Conservation (phyloP, 139 green algal genomes). For the Tetradesmus obliquus region DNA sequence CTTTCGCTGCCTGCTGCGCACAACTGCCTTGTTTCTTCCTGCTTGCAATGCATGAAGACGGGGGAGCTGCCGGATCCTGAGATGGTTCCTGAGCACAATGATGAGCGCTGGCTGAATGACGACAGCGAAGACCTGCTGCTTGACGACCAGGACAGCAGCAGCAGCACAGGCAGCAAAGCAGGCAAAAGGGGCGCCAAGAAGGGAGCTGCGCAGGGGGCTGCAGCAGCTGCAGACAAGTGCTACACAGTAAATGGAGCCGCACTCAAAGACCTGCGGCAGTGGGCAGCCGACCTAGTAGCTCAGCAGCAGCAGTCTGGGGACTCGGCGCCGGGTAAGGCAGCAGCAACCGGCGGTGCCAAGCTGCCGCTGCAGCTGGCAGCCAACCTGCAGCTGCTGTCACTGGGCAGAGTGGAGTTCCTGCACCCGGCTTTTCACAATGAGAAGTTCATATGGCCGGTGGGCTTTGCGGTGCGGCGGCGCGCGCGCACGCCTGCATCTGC, state of each 20-base stretch:
- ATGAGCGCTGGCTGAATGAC: constrained; percentile 51
- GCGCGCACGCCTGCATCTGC: constrained; percentile 37
- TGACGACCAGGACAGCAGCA: not conserved
- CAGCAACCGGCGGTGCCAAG: not conserved
- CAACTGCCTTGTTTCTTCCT: not conserved
- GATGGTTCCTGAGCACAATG: constrained; percentile 74
- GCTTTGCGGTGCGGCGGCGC: constrained; percentile 62
- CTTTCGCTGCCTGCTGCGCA: not conserved
- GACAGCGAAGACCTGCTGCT: not conserved
- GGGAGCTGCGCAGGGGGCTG: not conserved
- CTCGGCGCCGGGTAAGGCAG: not conserved
- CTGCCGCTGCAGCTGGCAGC: constrained; percentile 54
- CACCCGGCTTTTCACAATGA: constrained; percentile 77
- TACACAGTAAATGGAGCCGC: not conserved
- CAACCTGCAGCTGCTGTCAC: constrained; percentile 58
- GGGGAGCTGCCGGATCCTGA: constrained; percentile 58
- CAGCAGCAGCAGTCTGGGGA: constrained; percentile 8
- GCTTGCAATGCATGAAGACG: constrained; percentile 30
- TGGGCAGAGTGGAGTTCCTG: constrained; percentile 77
- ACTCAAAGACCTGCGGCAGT: not conserved
- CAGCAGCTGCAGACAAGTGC: not conserved
- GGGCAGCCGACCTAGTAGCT: not conserved
- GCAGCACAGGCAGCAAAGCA: not conserved
- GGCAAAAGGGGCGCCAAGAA: not conserved
- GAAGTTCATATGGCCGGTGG: constrained; percentile 77